A percentile compares a stretch with the other conserved stretches of the same genome.
Evolutionary conservation across 2,329 filamentous ascomycete genomes (phyloP).

Genomic region (Phoma sp.): DNA sequence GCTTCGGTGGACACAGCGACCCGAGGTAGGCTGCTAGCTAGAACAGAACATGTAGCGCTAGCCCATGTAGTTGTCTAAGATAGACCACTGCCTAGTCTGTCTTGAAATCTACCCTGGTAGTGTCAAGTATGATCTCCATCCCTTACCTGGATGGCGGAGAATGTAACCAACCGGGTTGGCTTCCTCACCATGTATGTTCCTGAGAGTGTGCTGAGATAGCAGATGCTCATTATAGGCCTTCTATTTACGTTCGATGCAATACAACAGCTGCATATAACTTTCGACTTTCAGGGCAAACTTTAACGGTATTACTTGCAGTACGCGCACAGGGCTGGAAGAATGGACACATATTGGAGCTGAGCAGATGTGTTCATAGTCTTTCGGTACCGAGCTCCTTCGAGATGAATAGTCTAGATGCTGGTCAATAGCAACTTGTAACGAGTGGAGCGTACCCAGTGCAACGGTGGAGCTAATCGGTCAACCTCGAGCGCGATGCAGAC

Average conservation of each 20-base stretch:
- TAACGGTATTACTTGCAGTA: neutral
- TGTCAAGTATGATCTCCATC: neutral
- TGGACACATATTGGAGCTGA: neutral
- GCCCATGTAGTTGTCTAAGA: neutral
- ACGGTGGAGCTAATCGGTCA: neutral
- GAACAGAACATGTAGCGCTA: neutral
- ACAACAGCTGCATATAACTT: neutral
- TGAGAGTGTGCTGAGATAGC: neutral
- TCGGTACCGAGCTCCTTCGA: neutral
- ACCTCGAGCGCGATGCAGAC: neutral
- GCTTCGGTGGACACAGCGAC: neutral
- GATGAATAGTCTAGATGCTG: slow-evolving; percentile 17
- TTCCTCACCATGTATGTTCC: neutral
- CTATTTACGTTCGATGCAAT: neutral
- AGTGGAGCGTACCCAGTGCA: neutral
- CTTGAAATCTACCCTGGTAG: neutral
- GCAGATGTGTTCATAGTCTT: neutral
- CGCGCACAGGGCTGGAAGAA: neutral
- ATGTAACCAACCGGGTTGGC: neutral
- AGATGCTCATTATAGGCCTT: neutral
- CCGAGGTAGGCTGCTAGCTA: neutral
- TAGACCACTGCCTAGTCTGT: neutral
- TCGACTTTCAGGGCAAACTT: neutral
- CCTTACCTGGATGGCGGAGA: neutral
- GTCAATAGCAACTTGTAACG: slow-evolving; percentile 3